Base-by-base conservation (phyloP, 2,329 filamentous ascomycete genomes). In the Pseudocercospora macadamiae region DNA sequence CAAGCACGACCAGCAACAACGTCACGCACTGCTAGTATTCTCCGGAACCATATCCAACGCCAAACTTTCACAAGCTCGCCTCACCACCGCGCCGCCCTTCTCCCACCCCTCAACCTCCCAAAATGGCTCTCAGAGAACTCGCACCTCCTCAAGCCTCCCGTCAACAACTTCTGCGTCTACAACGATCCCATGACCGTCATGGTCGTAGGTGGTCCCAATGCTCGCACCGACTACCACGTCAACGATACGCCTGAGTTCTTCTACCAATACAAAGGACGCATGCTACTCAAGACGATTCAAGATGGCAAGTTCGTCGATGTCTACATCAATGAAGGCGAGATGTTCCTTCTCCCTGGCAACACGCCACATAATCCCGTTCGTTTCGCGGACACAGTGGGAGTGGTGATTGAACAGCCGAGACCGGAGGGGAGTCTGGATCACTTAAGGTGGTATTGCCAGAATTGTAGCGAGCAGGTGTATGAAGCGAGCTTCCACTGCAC, bases 91-190 rank as follows among this genome's bases (percentile, higher is more conserved):
- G 32, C 23, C 23, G 48, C 58, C 9, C 48, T 60, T 1, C 58
- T 54, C 23, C 58, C 58, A 18, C 77, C 77, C 25, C 67, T 79
- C 36, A 79, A 79, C 63, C 65, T 80, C 36, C 77, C 77, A 2
- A 79, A 78, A 72, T 80, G 77, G 93, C 87, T 99, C 37, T 83
- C 91, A 70, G 86, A 93, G 74, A 97, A 97, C 77, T 89, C 89
- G 0, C 93, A 97, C 74, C 87, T 97, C 62, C 86, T 97, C 58
- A 86, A 96, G 75, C 95, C 95, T 0, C 95, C 95, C 1, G 88
- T 97, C 71, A 97, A 97, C 80, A 97, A 97, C 80, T 96, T 95
- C 81, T 97, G 93, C 79, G 91, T 97, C 70, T 96, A 96, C 80
- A 89, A 96, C 73, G 84, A 89, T 55, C 84, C 85, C 70, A 85